Evolutionary conservation across 192 early-diverging fungal species (phyloP), one percentile per base, ranked within the genome.

Genomic region (Lobulomyces angularis): DNA sequence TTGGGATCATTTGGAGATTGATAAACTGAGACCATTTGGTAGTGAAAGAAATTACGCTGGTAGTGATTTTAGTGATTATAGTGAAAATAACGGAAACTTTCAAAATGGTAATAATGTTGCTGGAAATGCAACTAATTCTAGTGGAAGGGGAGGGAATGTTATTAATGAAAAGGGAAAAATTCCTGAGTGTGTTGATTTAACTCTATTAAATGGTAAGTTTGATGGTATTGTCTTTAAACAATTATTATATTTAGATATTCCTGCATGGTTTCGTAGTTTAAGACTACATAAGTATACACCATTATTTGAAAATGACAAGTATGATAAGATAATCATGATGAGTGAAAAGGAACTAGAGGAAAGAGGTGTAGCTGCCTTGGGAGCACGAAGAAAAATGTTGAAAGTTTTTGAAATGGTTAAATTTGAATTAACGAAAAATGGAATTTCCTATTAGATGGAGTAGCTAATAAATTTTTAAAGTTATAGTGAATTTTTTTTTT

Each of bases 251-350:
- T 9, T 33, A 67, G 93, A 97, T 65, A 86, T 92, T 55, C 86
- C 90, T 7, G 71, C 75, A 32, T 97, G 93, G 93, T 70, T 97
- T 46, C 62, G 89, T 32, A 79, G 75, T 42, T 69, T 95, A 36
- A 82, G 93, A 21, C 65, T 97, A 49, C 93, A 97, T 69, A 97
- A 97, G 64, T 97, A 97, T 65, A 88, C 83, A 18, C 44, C 71
- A 14, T 76, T 88, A 28, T 92, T 97, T 70, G 79, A 87, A 19
- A 69, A 67, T 11, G 79, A 83, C 71, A 62, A 79, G 41, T 97
- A 90, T 89, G 74, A 78, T 37, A 79, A 85, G 23, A 84, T 97
- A 46, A 79, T 97, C 30, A 74, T 80, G 36, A 53, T 97, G 53
- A 65, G 61, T 18, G 93, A 97, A 41, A 76, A 83, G 26, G 74